Evolutionary conservation across 1,284 basidiomycete species (phyloP), one percentile per base, ranked within the genome.

Genomic region (Coriolopsis trogii): DNA sequence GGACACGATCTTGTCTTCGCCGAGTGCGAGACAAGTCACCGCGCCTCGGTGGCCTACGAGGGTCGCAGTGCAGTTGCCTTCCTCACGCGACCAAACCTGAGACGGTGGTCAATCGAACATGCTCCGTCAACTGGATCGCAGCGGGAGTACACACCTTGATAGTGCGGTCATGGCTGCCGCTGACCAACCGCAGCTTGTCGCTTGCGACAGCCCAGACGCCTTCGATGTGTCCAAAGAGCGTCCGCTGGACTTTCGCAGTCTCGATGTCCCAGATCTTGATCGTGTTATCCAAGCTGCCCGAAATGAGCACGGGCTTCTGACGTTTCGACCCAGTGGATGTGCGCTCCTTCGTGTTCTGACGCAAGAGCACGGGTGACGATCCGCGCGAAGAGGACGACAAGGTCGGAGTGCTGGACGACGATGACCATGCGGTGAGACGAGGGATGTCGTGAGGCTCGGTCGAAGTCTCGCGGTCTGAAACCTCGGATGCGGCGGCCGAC

Each of bases 251-350:
- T 61, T 88, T 84, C 23, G 90, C 93, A 1, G 85, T 85, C 60
- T 96, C 92, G 36, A 98, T 85, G 66, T 98, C 95, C 97, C 97
- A 99, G 15, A 96, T 67, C 70, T 94, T 95, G 73, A 99, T 88
- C 13, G 95, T 98, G 67, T 98, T 98, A 70, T 99, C 96, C 56
- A 98, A 77, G 62, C 89, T 91, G 6, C 95, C 95, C 0, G 93
- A 93, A 52, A 97, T 85, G 48, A 99, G 80, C 13, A 96, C 74
- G 3, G 93, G 87, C 53, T 80, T 84, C 41, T 56, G 58, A 34
- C 63, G 60, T 45, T 59, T 60, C 39, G 36, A 28, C 23, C 48
- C 6, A 18, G 40, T 25, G 33, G 44, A 31, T 20, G 25, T 39
- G n/a, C 49, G 36, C 28, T 38, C 43, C 25, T 21, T 31, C 23